phyloP scores from a whole-genome alignment of 176 grass and related monocot species.

The Carex cristatella region DNA sequence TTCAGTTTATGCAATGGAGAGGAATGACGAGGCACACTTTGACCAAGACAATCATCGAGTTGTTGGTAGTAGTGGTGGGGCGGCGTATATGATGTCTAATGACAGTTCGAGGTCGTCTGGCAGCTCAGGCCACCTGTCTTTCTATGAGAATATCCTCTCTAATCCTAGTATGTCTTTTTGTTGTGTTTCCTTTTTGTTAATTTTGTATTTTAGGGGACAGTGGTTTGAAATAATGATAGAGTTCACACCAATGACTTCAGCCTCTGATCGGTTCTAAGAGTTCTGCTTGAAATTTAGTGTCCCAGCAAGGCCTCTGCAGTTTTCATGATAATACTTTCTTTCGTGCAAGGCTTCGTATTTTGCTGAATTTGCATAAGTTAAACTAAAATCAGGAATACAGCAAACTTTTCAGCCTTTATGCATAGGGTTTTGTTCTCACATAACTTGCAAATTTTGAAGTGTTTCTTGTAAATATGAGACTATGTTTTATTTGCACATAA shows the following conservation, averaged over 20 bases:
- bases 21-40: slow-evolving; percentile 20
- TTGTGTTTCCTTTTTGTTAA: neutral
- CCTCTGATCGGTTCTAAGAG: neutral
- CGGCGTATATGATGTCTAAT: slow-evolving; percentile 43
- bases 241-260: neutral
- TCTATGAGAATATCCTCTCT: slow-evolving; percentile 61
- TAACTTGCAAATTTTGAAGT: neutral
- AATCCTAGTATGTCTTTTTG: slow-evolving; percentile 46
- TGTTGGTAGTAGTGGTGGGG: slow-evolving; percentile 28
- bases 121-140: slow-evolving; percentile 53
- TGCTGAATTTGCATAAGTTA: neutral
- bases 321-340: neutral
- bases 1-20: slow-evolving; percentile 22
- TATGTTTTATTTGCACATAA: neutral
- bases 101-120: slow-evolving; percentile 44
- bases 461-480: neutral
- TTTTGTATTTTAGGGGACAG: neutral
- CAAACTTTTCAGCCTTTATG: neutral
- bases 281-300: neutral
- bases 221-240: neutral
- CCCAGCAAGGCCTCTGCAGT: neutral
- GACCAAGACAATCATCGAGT: slow-evolving; percentile 10
- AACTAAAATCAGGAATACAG: neutral
- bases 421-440: neutral
- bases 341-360: neutral